A percentile compares a stretch with the other conserved stretches of the same genome.
These are phyloP conservation scores for Fusarium pininemorale DNA, from an alignment of 2,329 filamentous ascomycete genomes.

Conservation along the genomic window DNA sequence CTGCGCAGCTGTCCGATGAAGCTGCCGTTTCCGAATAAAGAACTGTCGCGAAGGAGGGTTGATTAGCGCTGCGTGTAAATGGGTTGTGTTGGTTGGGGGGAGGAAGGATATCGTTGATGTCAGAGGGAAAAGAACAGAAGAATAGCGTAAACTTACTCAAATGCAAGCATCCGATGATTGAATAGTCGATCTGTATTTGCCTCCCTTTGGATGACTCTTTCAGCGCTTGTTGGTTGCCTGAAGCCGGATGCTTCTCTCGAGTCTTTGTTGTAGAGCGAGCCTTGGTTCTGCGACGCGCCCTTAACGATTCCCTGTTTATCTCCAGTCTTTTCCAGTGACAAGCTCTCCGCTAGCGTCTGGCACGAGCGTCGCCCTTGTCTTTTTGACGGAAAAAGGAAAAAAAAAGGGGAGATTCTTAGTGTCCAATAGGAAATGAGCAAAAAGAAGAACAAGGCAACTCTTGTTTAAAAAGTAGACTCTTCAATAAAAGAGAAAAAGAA, in stretches of 20 bases:
- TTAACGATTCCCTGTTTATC: constrained; percentile 39
- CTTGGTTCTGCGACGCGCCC: constrained; percentile 34
- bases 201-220: constrained; percentile 26
- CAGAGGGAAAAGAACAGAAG: background rate
- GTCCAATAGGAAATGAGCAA: constrained; percentile 23
- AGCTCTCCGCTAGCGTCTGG: constrained; percentile 40
- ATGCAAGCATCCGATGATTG: constrained; percentile 38
- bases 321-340: constrained; percentile 25
- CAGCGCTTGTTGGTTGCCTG: constrained; percentile 30
- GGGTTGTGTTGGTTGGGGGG: background rate
- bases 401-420: constrained; percentile 21
- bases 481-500: background rate
- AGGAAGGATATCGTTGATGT: background rate
- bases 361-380: constrained; percentile 41
- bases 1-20: constrained; percentile 44
- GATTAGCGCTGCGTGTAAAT: constrained; percentile 18
- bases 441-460: constrained; percentile 27
- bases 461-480: background rate
- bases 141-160: constrained; percentile 41
- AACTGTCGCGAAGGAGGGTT: constrained; percentile 14
- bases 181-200: background rate
- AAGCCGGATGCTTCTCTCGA: constrained; percentile 20
- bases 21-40: constrained; percentile 40
- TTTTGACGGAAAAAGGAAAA: constrained; percentile 37
- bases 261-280: background rate